Base-by-base conservation (phyloP, 2,329 filamentous ascomycete genomes). In the Pestalotiopsis sp. region DNA sequence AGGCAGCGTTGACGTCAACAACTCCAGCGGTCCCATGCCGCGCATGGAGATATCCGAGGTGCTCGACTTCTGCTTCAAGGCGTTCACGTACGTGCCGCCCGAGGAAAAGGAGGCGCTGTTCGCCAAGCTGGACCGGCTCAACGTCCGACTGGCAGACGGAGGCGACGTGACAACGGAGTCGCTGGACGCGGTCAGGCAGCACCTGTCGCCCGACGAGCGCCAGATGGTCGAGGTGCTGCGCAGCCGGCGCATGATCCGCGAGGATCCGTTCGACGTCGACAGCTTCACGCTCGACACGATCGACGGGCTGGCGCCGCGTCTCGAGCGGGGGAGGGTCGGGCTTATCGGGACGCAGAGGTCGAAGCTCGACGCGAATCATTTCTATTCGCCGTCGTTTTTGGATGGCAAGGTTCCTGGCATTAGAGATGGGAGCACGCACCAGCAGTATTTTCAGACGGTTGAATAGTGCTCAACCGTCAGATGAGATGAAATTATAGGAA, bases 1-100 rank as follows among this genome's bases (percentile, higher is more conserved):
- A 68, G 80, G 80, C 5, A 76, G 75, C 0, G 79, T 72, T 27
- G 79, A 81, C 41, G 41, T 49, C 13, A 49, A 49, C 4, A 5
- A 6, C 41, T 3, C 31, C 31, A 0, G 7, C 4, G 41, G 41
- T 4, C 45, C 39, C 55, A 66, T 7, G 68, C 65, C 38, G 52
- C 49, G 20, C 55, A 61, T 14, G 31, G 70, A 71, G 17, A 65
- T 71, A 4, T 69, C 69, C 17, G 68, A 71, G 23, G 62, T 68
- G 2, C 67, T 72, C 3, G 69, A 71, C 23, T 72, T 72, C 61
- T 72, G 67, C 41, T 68, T 71, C 55, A 66, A 66, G 20, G 64
- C 70, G 1, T 67, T 69, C 4, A 45, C 67, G 2, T 62, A 70
- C 17, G 36, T 72, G 5, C 49, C 69, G 2, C n/a, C 59, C 3